phyloP scores from a whole-genome alignment of 768 basidiomycete species.

The Wakefieldia striispora region DNA sequence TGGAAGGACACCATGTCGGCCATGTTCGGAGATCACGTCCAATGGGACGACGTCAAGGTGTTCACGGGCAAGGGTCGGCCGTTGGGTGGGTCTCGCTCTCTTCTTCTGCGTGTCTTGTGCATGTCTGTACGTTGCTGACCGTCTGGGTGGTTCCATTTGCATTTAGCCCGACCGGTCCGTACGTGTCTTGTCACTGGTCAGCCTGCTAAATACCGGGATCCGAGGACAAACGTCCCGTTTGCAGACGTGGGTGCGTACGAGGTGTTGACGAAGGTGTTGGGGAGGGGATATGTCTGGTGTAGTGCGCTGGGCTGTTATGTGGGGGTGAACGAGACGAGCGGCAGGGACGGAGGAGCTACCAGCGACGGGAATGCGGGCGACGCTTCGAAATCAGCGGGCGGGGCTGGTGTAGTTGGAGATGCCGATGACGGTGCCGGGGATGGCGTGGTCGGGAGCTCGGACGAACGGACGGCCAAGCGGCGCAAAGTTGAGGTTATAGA shows the following conservation, averaged over 20 bases:
- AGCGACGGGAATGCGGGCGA: background rate
- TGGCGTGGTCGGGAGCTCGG: background rate
- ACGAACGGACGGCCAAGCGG: slow-evolving; percentile 14
- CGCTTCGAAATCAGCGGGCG: background rate
- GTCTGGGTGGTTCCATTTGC: background rate
- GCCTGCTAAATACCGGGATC: slow-evolving; percentile 76
- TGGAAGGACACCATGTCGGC: slow-evolving; percentile 78
- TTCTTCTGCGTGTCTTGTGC: background rate
- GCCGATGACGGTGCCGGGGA: background rate
- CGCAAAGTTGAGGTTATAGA: slow-evolving; percentile 7
- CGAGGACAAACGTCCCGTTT: slow-evolving; percentile 75
- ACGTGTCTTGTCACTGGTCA: slow-evolving; percentile 79
- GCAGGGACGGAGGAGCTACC: background rate
- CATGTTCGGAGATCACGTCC: slow-evolving; percentile 81
- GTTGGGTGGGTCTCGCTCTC: slow-evolving; percentile 41
- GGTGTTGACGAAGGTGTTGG: slow-evolving; percentile 56
- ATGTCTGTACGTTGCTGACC: background rate
- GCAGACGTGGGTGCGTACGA: slow-evolving; percentile 67
- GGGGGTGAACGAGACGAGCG: slow-evolving; percentile 4
- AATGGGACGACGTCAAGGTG: slow-evolving; percentile 73
- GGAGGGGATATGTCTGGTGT: slow-evolving; percentile 71
- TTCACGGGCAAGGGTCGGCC: slow-evolving; percentile 67
- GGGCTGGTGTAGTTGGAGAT: background rate
- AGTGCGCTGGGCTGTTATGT: slow-evolving; percentile 43
- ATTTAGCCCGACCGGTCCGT: slow-evolving; percentile 59